Evolutionary conservation across 2,329 filamentous ascomycete genomes (phyloP), one percentile per base, ranked within the genome.

Genomic region (Colletotrichum truncatum): DNA sequence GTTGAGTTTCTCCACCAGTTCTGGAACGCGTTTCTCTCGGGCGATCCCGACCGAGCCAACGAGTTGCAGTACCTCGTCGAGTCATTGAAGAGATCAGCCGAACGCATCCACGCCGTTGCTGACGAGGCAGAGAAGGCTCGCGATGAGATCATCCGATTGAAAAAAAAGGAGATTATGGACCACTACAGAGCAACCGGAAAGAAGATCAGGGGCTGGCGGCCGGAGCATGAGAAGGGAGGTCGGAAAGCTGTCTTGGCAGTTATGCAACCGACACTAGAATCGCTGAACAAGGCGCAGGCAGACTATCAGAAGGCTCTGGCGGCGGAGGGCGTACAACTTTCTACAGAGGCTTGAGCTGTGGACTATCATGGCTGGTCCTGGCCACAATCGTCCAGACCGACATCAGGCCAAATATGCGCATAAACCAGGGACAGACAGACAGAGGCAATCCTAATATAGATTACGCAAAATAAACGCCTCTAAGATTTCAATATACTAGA

Each of bases 1-100:
- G 91, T 93, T 36, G 96, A 99, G 74, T 99, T 98, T 73, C 82
- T 99, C n/a, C 93, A 95, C 72, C 97, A 98, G 76, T 99, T 99
- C 81, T 99, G 95, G 95, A 87, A 88, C 32, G 89, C 94, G 0
- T 99, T 97, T 73, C 85, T 97, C 25, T 98, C 94, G 0, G 95
- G 94, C 12, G 93, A 98, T 73, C 81, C 92, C 1, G 90, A 93
- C 65, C 90, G 93, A 32, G 93, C 93, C 1, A 85, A 85, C 41
- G 95, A 99, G 78, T 85, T 98, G 12, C 89, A 90, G 6, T 93
- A 92, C 67, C 85, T 98, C 48, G 89, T 92, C 7, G 93, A 97
- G 75, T 95, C 94, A 9, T 84, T 99, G 12, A 87, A 88, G 65
- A 88, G 91, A 64, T 95, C 93, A 0, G 83, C 90, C 60, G 87